phyloP scores from a whole-genome alignment of 2,329 filamentous ascomycete species.

The Biscogniauxia marginata region DNA sequence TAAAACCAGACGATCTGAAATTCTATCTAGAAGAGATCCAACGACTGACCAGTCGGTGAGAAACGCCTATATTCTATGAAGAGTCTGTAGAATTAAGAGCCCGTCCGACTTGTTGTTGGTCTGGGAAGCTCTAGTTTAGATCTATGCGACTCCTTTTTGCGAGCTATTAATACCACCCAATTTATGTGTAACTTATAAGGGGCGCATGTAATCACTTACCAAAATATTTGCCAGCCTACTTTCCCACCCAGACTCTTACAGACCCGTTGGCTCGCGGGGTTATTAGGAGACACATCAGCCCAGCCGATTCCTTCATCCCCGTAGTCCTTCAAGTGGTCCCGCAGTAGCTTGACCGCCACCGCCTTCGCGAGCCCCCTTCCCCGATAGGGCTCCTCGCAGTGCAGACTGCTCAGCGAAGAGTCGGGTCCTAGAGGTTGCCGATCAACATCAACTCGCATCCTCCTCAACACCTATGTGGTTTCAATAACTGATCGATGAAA shows the following conservation, averaged over 20 bases:
- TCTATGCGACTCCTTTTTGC: slow-evolving; percentile 28
- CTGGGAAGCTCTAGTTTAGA: slow-evolving; percentile 27
- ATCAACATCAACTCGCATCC: neutral
- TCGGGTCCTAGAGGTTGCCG: slow-evolving; percentile 46
- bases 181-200: neutral
- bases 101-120: slow-evolving; percentile 5
- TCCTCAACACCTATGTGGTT: slow-evolving; percentile 24
- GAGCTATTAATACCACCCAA: slow-evolving; percentile 6
- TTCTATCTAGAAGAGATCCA: slow-evolving; percentile 95
- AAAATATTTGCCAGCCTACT: slow-evolving; percentile 55
- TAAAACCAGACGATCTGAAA: slow-evolving; percentile 88
- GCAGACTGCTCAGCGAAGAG: slow-evolving; percentile 58
- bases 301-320: slow-evolving; percentile 53
- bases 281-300: slow-evolving; percentile 63
- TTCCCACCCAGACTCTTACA: slow-evolving; percentile 61
- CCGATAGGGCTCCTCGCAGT: slow-evolving; percentile 60
- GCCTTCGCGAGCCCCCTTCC: slow-evolving; percentile 62
- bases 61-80: neutral
- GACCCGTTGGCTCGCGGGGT: slow-evolving; percentile 59
- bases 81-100: neutral
- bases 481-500: neutral
- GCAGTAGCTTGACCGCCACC: slow-evolving; percentile 57
- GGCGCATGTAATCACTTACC: slow-evolving; percentile 42
- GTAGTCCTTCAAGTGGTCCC: slow-evolving; percentile 45
- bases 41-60: slow-evolving; percentile 53